Percentiles rank a stretch among this genome's conserved stretches.
Conservation (phyloP, 441 rosid genomes). For the Euphorbia schlechtendalii region DNA sequence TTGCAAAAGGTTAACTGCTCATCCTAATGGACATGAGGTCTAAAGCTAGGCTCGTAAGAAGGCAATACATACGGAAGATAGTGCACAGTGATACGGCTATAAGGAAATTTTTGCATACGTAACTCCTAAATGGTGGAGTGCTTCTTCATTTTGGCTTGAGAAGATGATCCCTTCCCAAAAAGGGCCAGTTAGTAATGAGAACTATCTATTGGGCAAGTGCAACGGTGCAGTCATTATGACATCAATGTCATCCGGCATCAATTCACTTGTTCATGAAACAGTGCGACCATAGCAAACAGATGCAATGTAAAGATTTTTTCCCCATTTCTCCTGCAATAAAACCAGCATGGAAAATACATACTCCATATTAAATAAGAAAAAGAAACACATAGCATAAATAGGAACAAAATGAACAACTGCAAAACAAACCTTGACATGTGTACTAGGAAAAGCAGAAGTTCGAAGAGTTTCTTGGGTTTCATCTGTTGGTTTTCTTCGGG, state of each 20-base stretch:
- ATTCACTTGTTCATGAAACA: slow-evolving; percentile 21
- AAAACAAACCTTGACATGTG: slow-evolving; percentile 76
- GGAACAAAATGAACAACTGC: slow-evolving; percentile 4
- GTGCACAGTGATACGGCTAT: slow-evolving; percentile 29
- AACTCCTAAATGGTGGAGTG: slow-evolving; percentile 27
- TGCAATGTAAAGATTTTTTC: slow-evolving; percentile 30
- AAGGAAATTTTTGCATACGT: slow-evolving; percentile 39
- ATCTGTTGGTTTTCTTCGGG: slow-evolving; percentile 65
- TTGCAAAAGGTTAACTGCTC: slow-evolving; percentile 21
- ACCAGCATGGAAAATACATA: neutral
- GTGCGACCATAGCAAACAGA: slow-evolving; percentile 31
- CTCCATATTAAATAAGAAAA: neutral
- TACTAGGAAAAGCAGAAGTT: slow-evolving; percentile 86
- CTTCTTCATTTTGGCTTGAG: slow-evolving; percentile 32
- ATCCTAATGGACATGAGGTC: slow-evolving; percentile 15
- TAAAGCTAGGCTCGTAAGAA: slow-evolving; percentile 22
- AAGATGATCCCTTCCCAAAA: slow-evolving; percentile 25
- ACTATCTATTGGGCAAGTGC: neutral
- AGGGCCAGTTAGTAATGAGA: slow-evolving; percentile 2
- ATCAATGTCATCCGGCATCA: neutral
- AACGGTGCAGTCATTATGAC: neutral
- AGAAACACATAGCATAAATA: neutral
- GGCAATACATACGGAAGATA: slow-evolving; percentile 39
- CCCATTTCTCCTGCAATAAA: slow-evolving; percentile 28
- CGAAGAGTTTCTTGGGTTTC: slow-evolving; percentile 95